phyloP scores from a whole-genome alignment of 2,329 filamentous ascomycete genomes.

The Trichoderma sp. region DNA sequence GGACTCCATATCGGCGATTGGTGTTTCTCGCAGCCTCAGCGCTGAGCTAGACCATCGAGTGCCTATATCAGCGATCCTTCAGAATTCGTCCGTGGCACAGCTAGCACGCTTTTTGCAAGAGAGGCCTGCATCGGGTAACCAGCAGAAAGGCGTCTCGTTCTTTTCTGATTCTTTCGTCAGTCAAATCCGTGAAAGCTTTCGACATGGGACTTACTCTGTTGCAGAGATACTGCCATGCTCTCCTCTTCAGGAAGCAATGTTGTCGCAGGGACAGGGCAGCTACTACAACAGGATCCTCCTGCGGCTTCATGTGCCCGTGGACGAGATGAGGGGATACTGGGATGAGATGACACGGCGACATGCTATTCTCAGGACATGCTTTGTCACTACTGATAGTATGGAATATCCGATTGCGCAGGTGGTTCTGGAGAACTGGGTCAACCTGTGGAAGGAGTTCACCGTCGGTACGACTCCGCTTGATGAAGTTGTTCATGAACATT shows the following conservation, averaged over 20 bases:
- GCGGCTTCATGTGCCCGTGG: slow-evolving; percentile 54
- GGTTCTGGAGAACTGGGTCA: slow-evolving; percentile 54
- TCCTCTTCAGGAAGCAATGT: slow-evolving; percentile 85
- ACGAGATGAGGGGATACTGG: slow-evolving; percentile 64
- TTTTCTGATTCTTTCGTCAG: slow-evolving; percentile 37
- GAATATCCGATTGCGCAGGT: slow-evolving; percentile 72
- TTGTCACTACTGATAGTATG: slow-evolving; percentile 64
- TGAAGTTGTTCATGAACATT: slow-evolving; percentile 45
- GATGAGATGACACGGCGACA: slow-evolving; percentile 64
- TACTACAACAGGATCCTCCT: slow-evolving; percentile 77
- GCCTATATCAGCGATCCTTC: slow-evolving; percentile 70
- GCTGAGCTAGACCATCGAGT: slow-evolving; percentile 50
- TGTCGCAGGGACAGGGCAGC: slow-evolving; percentile 56
- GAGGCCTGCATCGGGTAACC: neutral
- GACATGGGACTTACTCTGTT: slow-evolving; percentile 42
- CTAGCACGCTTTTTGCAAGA: slow-evolving; percentile 48
- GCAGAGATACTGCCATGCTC: slow-evolving; percentile 75
- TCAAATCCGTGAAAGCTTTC: slow-evolving; percentile 31
- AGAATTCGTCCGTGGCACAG: slow-evolving; percentile 65
- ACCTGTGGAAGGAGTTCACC: slow-evolving; percentile 47
- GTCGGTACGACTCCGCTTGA: slow-evolving; percentile 41
- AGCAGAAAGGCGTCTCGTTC: slow-evolving; percentile 16
- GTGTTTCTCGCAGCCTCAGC: slow-evolving; percentile 62
- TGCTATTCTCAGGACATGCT: slow-evolving; percentile 76
- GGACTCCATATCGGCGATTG: slow-evolving; percentile 81